Base-by-base conservation (phyloP, 306 rosid species). In the Bauhinia variegata region DNA sequence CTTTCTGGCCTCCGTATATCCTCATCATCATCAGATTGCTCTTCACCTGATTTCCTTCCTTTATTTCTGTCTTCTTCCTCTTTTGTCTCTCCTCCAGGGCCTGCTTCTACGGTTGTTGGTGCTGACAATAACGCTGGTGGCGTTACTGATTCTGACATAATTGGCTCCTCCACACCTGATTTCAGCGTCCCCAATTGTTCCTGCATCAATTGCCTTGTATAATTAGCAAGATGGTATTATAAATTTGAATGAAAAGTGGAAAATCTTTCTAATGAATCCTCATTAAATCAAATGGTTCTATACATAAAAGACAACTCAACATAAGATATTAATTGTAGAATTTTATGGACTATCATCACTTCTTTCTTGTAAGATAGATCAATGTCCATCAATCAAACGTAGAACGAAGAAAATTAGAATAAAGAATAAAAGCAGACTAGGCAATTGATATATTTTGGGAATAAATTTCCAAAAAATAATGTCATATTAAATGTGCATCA, bases 101-200 rank as follows among this genome's bases (percentile, higher is more conserved):
- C 28, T 23, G 28, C 28, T 23, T 23, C 28, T n/a, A n/a, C 70
- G 42, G 72, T 34, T 49, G 74, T 48, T 65, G 80, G 70, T 36
- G 74, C 71, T n/a, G 55, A 64, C 63, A 68, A 57, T 60, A 62
- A 36, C 4, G 65, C 62, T 36, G 67, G 46, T 48, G 83, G 70
- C 14, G 56, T 60, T 60, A 41, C 28, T 23, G 28, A 44, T 63
- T 70, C 90, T 70, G 91, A 77, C 68, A 66, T 42, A 47, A 31
- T 67, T 44, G 60, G 76, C n/a, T 78, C 86, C 60, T 72, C 84
- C 34, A 2, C 16, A 57, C 65, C 49, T 73, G 83, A 50, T 71
- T 73, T 80, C 71, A 78, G 69, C 74, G 64, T 65, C 63, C 61
- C 60, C 58, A 85, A 12, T 78, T 77, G 84, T 54, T 80, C 95